Conservation (phyloP, 768 basidiomycete species). For the Lentinus brumalis region DNA sequence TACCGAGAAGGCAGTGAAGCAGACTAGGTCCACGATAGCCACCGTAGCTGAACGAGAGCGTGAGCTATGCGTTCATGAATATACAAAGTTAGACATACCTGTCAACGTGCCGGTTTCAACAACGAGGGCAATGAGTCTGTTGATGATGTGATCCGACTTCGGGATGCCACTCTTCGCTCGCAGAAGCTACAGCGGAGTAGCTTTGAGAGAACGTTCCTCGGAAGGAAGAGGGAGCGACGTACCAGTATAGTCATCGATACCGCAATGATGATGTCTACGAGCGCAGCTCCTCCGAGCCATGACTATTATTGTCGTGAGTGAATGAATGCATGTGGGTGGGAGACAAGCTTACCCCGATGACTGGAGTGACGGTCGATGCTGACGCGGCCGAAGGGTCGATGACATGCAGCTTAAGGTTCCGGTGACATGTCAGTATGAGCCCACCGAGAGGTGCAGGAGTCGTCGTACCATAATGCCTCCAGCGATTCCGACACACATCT, state of each 20-base stretch:
- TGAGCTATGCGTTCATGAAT: neutral
- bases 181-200: neutral
- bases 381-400: no score
- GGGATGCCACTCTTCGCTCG: conserved; percentile 1
- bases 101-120: conserved; percentile 12
- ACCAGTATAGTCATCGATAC: conserved; percentile 2
- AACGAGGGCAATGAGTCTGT: conserved; percentile 2
- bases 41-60: neutral
- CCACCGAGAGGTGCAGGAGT: no score
- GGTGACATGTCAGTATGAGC: no score
- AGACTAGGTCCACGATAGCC: neutral
- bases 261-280: conserved; percentile 9
- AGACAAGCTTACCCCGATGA: no score
- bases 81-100: neutral
- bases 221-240: neutral
- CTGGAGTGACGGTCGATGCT: no score
- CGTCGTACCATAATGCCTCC: no score
- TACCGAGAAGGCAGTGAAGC: no score
- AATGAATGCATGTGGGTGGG: neutral
- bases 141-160: conserved; percentile 3
- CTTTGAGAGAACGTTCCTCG: neutral
- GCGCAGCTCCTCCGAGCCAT: neutral
- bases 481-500: no score
- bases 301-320: neutral
- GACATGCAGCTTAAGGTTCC: no score